Evolutionary conservation across 176 grass and related monocot species (phyloP).

Genomic region (Avena atlantica): DNA sequence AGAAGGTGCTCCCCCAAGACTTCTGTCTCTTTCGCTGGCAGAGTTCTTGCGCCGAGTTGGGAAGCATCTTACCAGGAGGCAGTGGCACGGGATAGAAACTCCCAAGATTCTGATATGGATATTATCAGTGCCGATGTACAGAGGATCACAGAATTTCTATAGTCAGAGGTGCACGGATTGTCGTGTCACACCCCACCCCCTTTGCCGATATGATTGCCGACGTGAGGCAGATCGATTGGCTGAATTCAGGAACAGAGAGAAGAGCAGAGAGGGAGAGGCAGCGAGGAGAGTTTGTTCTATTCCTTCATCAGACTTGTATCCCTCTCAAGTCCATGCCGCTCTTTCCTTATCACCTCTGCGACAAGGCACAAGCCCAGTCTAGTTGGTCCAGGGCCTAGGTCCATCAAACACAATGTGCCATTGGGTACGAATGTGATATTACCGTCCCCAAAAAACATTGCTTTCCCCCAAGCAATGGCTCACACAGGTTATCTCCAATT

Average conservation of each 20-base stretch:
- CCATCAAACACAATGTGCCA: not conserved
- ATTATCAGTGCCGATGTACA: conserved; percentile 53
- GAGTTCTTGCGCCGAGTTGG: too few relatives aligned
- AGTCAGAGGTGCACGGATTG: conserved; percentile 40
- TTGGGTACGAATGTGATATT: not conserved
- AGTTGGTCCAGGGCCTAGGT: not conserved
- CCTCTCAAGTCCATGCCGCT: too few relatives aligned
- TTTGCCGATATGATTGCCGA: too few relatives aligned
- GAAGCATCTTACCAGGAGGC: not conserved
- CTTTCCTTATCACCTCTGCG: too few relatives aligned
- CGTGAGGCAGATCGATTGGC: too few relatives aligned
- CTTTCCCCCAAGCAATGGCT: too few relatives aligned
- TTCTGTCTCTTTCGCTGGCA: not conserved
- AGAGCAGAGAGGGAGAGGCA: too few relatives aligned
- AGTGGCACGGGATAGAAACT: not conserved
- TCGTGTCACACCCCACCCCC: not conserved
- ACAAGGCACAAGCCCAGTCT: not conserved
- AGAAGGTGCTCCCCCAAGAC: conserved; percentile 38
- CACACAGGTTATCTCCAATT: too few relatives aligned
- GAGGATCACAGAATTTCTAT: conserved; percentile 54
- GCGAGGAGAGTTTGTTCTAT: too few relatives aligned
- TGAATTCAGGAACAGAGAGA: too few relatives aligned
- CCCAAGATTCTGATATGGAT: conserved; percentile 28
- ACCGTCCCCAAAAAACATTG: too few relatives aligned
- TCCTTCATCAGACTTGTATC: not conserved